These are phyloP conservation scores for Emmonsia crescens DNA, from an alignment of 2,329 filamentous ascomycete species.

Conservation along the genomic window DNA sequence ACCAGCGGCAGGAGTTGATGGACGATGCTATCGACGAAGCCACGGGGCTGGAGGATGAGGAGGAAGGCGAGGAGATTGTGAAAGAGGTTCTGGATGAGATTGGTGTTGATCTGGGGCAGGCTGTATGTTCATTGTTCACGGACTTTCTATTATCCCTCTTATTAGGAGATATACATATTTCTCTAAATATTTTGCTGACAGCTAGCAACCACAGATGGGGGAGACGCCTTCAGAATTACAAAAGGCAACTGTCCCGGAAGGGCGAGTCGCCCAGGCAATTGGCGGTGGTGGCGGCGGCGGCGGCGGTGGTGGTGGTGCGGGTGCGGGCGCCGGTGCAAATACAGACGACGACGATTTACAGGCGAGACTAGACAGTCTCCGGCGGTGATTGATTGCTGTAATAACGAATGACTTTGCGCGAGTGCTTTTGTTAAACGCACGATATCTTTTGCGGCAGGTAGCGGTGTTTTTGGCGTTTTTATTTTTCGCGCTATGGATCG, in stretches of 20 bases:
- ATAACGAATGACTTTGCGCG: neutral
- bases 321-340: slow-evolving; percentile 28
- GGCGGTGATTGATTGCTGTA: slow-evolving; percentile 35
- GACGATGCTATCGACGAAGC: slow-evolving; percentile 97
- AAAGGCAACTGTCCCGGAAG: slow-evolving; percentile 59
- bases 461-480: too few species aligned
- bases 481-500: too few species aligned
- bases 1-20: slow-evolving; percentile 99
- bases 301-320: slow-evolving; percentile 32
- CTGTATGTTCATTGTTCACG: slow-evolving; percentile 58
- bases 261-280: slow-evolving; percentile 75
- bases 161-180: neutral
- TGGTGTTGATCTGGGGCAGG: slow-evolving; percentile 80
- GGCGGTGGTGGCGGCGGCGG: slow-evolving; percentile 60
- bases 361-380: slow-evolving; percentile 79
- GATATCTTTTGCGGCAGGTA: neutral
- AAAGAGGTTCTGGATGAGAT: slow-evolving; percentile 96
- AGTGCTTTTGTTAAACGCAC: too few species aligned
- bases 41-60: slow-evolving; percentile 80
- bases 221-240: slow-evolving; percentile 82
- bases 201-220: slow-evolving; percentile 54
- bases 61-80: slow-evolving; percentile 92
- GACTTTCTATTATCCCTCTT: neutral
- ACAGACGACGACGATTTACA: slow-evolving; percentile 80
- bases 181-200: slow-evolving; percentile 14